Evolutionary conservation across 2,329 filamentous ascomycete genomes (phyloP).

Genomic region (Pseudogymnoascus sp.): DNA sequence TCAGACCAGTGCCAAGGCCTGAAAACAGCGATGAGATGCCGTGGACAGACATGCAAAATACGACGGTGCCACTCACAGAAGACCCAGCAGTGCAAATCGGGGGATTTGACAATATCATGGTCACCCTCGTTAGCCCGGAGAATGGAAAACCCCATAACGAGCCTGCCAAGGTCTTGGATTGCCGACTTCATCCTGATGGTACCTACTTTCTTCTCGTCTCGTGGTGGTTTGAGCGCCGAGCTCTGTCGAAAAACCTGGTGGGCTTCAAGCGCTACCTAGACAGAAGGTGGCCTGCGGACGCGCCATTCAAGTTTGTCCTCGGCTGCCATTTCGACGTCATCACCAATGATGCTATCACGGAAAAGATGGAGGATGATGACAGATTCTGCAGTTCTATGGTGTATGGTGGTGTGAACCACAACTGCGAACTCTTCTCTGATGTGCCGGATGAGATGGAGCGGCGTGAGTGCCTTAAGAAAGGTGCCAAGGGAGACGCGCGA

Average conservation of each 20-base stretch:
- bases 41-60: not conserved
- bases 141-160: slow-evolving; percentile 1
- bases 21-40: not conserved
- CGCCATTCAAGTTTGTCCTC: not conserved
- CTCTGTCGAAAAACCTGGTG: not conserved
- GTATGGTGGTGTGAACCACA: not conserved
- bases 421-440: not conserved
- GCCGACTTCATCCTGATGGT: not conserved
- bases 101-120: not conserved
- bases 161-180: not conserved
- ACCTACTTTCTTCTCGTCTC: not conserved
- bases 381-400: not conserved
- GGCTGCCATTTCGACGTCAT: slow-evolving; percentile 3
- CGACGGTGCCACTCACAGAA: not conserved
- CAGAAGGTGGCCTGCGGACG: not conserved
- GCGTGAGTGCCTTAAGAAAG: not conserved
- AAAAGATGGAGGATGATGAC: not conserved
- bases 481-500: not conserved
- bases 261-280: slow-evolving; percentile 1
- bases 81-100: not conserved
- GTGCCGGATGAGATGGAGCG: not conserved
- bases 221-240: not conserved
- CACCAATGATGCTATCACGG: not conserved
- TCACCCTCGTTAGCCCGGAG: not conserved
- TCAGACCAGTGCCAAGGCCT: not conserved